phyloP scores from a whole-genome alignment of 306 rosid genomes.

The Astragalus membranaceus region DNA sequence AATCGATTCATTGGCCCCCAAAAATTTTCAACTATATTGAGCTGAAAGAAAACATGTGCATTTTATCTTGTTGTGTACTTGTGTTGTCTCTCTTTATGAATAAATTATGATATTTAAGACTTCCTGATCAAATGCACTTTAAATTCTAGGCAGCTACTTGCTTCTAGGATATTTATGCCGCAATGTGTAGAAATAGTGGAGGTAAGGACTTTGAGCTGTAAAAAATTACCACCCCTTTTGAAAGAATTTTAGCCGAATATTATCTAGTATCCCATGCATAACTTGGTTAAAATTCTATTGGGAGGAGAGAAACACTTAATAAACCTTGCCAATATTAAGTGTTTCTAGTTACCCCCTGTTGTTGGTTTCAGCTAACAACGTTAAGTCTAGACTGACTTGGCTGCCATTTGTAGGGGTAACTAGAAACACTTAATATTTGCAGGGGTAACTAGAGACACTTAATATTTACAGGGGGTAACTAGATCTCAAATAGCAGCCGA shows the following conservation, averaged over 20 bases:
- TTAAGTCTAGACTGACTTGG: too few species aligned
- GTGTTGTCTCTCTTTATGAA: not conserved
- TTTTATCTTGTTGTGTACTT: not conserved
- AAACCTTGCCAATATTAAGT: too few species aligned
- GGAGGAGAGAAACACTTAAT: too few species aligned
- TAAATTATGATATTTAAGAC: constrained; percentile 16
- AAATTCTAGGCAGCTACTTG: constrained; percentile 6
- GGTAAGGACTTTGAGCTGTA: not conserved
- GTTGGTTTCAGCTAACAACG: too few species aligned
- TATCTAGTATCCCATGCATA: not conserved
- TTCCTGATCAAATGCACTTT: not conserved
- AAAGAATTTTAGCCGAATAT: not conserved
- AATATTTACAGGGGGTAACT: too few species aligned
- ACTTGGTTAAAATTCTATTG: not conserved
- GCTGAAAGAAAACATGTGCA: not conserved
- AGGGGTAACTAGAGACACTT: too few species aligned
- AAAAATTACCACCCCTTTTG: not conserved
- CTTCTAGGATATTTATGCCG: not conserved
- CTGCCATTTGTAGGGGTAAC: too few species aligned
- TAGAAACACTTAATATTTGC: too few species aligned
- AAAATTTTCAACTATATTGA: not conserved
- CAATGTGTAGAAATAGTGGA: constrained; percentile 10
- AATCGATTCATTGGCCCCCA: constrained; percentile 2
- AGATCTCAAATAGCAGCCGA: too few species aligned
- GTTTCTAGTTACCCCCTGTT: too few species aligned